Conservation (phyloP, 2,329 filamentous ascomycete genomes). For the Sporothrix pseudoabietina region DNA sequence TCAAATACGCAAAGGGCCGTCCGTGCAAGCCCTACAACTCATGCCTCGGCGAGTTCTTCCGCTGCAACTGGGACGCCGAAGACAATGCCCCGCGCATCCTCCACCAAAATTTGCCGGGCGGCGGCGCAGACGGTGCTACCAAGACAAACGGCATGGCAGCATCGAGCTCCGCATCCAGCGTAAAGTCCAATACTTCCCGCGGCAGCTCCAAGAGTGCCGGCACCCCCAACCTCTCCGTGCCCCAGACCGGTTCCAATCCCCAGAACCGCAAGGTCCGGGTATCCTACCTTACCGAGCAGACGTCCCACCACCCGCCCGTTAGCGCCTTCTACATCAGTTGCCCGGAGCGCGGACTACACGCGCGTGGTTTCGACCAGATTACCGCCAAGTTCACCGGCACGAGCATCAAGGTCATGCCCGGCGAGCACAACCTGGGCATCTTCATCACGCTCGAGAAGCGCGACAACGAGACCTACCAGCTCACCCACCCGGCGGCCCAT, state of each 20-base stretch:
- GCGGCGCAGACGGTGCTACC: constrained; percentile 33
- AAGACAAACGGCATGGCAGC: constrained; percentile 40
- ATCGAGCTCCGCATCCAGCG: constrained; percentile 50
- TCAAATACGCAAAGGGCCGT: constrained; percentile 98
- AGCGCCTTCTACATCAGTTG: constrained; percentile 95
- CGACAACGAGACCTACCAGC: constrained; percentile 86
- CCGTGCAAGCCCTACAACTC: constrained; percentile 99
- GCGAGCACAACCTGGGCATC: constrained; percentile 92
- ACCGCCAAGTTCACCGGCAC: constrained; percentile 98
- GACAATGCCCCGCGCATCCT: constrained; percentile 70
- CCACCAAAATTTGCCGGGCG: constrained; percentile 46
- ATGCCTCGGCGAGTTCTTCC: constrained; percentile 92
- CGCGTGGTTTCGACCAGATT: constrained; percentile 91
- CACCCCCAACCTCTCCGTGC: constrained; percentile 54
- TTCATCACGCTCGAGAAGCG: constrained; percentile 83
- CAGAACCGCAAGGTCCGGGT: constrained; percentile 66
- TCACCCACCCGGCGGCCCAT: constrained; percentile 92
- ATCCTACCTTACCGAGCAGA: constrained; percentile 96
- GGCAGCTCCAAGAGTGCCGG: constrained; percentile 29
- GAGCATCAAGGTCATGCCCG: constrained; percentile 85
- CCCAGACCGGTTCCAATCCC: constrained; percentile 49
- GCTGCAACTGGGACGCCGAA: constrained; percentile 95
- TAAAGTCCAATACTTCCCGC: constrained; percentile 46
- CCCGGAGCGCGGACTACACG: constrained; percentile 83
- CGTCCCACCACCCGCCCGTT: constrained; percentile 94